Percentiles rank a stretch among this genome's conserved stretches.
phyloP scores from a whole-genome alignment of 169 alveolate genomes.

The Eimeria falciformis region DNA sequence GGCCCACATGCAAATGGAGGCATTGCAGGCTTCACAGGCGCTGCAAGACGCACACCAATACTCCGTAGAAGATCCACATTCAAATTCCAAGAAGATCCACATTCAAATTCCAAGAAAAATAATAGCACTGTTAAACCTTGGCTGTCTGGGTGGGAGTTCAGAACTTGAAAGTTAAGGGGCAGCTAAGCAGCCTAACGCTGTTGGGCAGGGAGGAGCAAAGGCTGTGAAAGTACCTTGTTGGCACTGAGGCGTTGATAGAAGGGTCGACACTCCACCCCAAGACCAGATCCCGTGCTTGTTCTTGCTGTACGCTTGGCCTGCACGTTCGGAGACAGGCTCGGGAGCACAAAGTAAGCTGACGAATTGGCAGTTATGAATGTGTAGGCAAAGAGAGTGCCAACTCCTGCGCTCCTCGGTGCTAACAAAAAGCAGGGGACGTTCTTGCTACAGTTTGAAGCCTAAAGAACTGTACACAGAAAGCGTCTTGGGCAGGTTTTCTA shows the following conservation, averaged over 20 bases:
- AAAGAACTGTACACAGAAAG: slow-evolving; percentile 6
- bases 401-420: too few species aligned
- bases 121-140: background rate
- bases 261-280: slow-evolving; percentile 37
- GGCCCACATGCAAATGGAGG: slow-evolving; percentile 20
- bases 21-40: slow-evolving; percentile 12
- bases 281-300: slow-evolving; percentile 39
- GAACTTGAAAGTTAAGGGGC: background rate
- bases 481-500: background rate
- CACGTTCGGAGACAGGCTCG: background rate
- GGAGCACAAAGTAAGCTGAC: too few species aligned
- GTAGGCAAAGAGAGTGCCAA: background rate
- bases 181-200: background rate
- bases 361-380: too few species aligned
- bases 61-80: background rate
- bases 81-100: background rate
- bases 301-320: slow-evolving; percentile 48
- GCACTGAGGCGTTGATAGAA: background rate
- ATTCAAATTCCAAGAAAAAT: background rate
- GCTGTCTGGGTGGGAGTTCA: background rate
- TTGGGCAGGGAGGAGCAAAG: background rate
- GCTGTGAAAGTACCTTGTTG: background rate
- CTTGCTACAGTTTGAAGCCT: too few species aligned
- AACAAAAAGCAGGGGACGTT: too few species aligned
- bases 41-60: background rate